Evolutionary conservation across 1,284 basidiomycete species (phyloP), one percentile per base, ranked within the genome.

Genomic region (Boletus smithii): DNA sequence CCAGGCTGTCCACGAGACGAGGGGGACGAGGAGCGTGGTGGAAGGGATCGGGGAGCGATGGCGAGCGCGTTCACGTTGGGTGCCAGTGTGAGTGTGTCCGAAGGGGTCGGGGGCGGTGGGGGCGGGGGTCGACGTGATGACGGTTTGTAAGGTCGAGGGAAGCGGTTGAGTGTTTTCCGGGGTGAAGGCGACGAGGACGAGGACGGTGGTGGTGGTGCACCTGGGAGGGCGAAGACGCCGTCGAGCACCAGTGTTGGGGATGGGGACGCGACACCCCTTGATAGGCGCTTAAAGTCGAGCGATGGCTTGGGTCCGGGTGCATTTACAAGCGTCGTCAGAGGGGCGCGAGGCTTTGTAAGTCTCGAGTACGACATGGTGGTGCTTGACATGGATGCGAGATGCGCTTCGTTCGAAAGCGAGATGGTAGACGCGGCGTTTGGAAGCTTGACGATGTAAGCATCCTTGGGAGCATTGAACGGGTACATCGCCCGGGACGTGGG

Each of bases 171-270:
- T 18, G 23, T 27, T 23, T 18, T 30, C 8, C 13, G 18, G 5
- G 43, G 29, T 8, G 22, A 17, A 5, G n/a, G n/a, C n/a, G n/a
- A n/a, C n/a, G 33, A 6, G 8, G 33, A 20, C 33, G 33, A 34
- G 7, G 5, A 5, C 23, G 23, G 23, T 6, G 23, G 23, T 24
- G 23, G 23, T 8, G 23, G 23, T 24, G 23, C 23, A 24, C 23
- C 23, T 7, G 58, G 44, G 30, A 61, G 49, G 11, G 58, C 58
- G 6, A 59, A 59, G n/a, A 61, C 44, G 3, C 60, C 57, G 2
- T 59, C 57, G 30, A 61, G 40, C 0, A 59, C 56, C 30, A 59
- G 11, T 0, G 49, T 49, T 1, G 58, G 58, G 18, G 58, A 42
- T 30, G 48, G 44, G 14, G 57, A 45, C 3, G 17, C 14, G 13